Evolutionary conservation across 495 filamentous ascomycete genomes (phyloP), one percentile per base, ranked within the genome.

Genomic region (Immersiella caudata): DNA sequence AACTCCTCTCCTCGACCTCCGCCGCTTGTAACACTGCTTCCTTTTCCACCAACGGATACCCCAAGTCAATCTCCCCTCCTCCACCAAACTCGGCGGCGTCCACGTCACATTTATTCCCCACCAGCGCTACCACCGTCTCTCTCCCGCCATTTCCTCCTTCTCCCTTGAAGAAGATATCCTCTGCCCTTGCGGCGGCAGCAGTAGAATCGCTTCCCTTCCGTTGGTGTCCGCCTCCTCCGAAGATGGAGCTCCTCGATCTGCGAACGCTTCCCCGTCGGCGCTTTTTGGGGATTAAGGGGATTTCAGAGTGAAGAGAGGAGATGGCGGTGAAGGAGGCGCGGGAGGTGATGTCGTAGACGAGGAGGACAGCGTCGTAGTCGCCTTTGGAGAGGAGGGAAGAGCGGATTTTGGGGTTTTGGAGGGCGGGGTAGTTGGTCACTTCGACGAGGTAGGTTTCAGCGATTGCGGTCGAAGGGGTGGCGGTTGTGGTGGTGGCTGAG

Each of bases 71-170:
- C 2, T 60, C 29, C 29, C 29, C 29, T 33, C 29, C 29, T 8
- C 29, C 29, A 4, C 29, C 29, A 33, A 33, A 33, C 29, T 33
- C 35, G 1, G 60, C 67, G 27, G 50, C 62, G 59, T 69, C 67
- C 9, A 69, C 63, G 49, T 74, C 72, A 20, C 35, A 55, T 65
- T 74, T 74, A 60, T 72, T 72, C n/a, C 72, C 72, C 14, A 74
- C 64, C 21, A 74, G 59, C 1, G 66, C 68, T 0, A 74, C 64
- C 0, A 71, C 65, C n/a, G 59, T 66, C 58, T 67, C 71, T 14
- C 63, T 50, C 22, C 29, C 21, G 0, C 55, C 62, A 36, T 25
- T 6, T 9, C 40, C 50, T 0, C 29, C 50, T 22, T 14, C 33
- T 4, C 52, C 24, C 33, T 2, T 50, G 21, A 46, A 6, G 21